Evolutionary conservation across 2,329 filamentous ascomycete species (phyloP), one percentile per base, ranked within the genome.

Genomic region (Aureobasidium vineae): DNA sequence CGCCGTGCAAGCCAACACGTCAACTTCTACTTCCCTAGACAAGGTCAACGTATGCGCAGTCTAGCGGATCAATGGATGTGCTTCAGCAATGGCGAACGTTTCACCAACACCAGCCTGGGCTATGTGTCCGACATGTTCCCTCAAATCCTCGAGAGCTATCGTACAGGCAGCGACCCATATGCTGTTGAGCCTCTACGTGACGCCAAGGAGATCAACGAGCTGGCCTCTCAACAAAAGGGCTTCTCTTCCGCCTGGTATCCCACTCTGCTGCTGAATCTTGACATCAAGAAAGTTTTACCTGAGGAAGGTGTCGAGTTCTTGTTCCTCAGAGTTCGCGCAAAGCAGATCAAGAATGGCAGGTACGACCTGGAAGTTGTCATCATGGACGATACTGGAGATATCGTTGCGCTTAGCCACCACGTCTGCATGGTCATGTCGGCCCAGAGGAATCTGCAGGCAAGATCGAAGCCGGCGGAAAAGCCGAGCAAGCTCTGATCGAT

Each of bases 321-420:
- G 63, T 88, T 88, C 71, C 80, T 87, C 47, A 82, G 90, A 38
- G 81, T 88, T 15, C 81, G 84, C 65, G 82, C 86, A 5, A 92
- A 91, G 77, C 79, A 82, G 75, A 85, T 93, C 49, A 83, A 82
- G 70, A 87, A 91, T 69, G 91, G 91, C 1, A 81, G 89, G 67
- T 88, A 90, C 74, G 91, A 96, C 78, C 73, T 92, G 53, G 89
- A 94, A 70, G 81, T 94, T 26, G 77, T 87, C 33, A 78, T 93
- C 2, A 76, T 88, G 74, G 88, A 93, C 77, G 82, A 82, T 41
- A 73, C 77, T 1, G 87, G 86, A 0, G 86, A 90, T 53, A 71
- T 92, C 45, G 83, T 92, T 33, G 88, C 88, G 1, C 72, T 91
- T 68, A 88, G 86, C 73, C 83, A 87, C 71, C 89, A 92, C 75